Evolutionary conservation across 306 rosid genomes (phyloP), one percentile per base, ranked within the genome.

Genomic region (Adenanthera pavonina): DNA sequence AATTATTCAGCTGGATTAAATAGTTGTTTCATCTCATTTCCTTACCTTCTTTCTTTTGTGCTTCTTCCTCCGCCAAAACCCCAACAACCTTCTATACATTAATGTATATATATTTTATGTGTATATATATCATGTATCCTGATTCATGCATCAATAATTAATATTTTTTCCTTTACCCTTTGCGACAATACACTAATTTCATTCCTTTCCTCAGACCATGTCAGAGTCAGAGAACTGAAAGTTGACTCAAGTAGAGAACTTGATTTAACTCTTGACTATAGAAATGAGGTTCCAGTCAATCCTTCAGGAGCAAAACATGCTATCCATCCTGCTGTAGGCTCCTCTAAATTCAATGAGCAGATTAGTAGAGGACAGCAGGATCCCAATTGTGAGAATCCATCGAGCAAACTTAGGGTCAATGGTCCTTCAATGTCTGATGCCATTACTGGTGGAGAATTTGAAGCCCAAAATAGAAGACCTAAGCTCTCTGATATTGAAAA

Each of bases 321-420:
- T 69, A 83, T 75, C 41, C 66, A 82, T 66, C 84, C 76, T 69
- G 88, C 80, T 78, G 81, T 68, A 4, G 89, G 88, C 79, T 80
- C 85, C 82, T 78, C 85, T 81, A 89, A 82, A 82, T 87, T 81
- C 73, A 86, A 69, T 44, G 88, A 84, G 84, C 89, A 88, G 81
- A 82, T 72, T 12, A 85, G 43, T 79, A 84, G 88, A 82, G 92
- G 86, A 79, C 81, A 76, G 46, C 69, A 81, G 78, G 83, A 88
- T 82, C 80, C 79, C 70, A 87, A 85, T 59, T 76, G 77, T 80
- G 92, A 80, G 80, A 88, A 84, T 81, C 89, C 83, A 62, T 82
- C 90, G 16, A 67, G 71, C 82, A 82, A 87, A 84, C 82, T 77
- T n/a, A 87, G 89, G 69, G 74, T 77, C 69, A 85, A 88, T 84